Evolutionary conservation across 805 yeast species (phyloP).

Genomic region (Teunomyces atbi): DNA sequence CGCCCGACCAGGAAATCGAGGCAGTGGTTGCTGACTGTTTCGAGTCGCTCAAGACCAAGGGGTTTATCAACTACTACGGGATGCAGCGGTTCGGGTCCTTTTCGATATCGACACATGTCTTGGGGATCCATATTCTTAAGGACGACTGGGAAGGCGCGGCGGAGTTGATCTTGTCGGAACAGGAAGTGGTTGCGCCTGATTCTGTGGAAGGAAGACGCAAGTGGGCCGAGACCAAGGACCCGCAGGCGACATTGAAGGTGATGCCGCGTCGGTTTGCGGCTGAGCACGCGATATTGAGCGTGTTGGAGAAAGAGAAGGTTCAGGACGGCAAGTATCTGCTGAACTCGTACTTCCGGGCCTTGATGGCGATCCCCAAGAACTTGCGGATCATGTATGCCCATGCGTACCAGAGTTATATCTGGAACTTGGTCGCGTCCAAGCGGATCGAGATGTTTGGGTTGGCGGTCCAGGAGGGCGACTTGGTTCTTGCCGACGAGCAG

Average conservation of each 20-base stretch:
- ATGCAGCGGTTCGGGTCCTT: conserved; percentile 98
- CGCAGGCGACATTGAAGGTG: conserved; percentile 57
- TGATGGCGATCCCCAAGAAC: conserved; percentile 89
- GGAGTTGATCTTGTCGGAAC: conserved; percentile 78
- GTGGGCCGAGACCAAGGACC: conserved; percentile 74
- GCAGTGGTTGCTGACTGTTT: conserved; percentile 52
- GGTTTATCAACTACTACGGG: conserved; percentile 95
- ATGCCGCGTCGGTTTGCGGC: conserved; percentile 93
- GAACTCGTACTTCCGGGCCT: conserved; percentile 69
- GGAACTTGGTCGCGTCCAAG: conserved; percentile 85
- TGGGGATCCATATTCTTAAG: conserved; percentile 71
- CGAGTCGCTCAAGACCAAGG: conserved; percentile 56
- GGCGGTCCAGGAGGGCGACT: conserved; percentile 74
- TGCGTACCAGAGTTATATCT: conserved; percentile 93
- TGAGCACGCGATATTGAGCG: conserved; percentile 67
- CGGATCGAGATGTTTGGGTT: conserved; percentile 72
- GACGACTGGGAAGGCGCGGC: conserved; percentile 80
- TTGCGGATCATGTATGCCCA: conserved; percentile 93
- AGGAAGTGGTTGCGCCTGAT: conserved; percentile 78
- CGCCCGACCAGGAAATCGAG: conserved; percentile 35
- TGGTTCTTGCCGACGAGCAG: conserved; percentile 49
- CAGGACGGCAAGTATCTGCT: conserved; percentile 45
- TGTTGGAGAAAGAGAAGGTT: conserved; percentile 52
- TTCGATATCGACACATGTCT: conserved; percentile 83
- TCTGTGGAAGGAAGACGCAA: conserved; percentile 78